phyloP scores from a whole-genome alignment of 768 basidiomycete species.

The Termitomyces sp. region DNA sequence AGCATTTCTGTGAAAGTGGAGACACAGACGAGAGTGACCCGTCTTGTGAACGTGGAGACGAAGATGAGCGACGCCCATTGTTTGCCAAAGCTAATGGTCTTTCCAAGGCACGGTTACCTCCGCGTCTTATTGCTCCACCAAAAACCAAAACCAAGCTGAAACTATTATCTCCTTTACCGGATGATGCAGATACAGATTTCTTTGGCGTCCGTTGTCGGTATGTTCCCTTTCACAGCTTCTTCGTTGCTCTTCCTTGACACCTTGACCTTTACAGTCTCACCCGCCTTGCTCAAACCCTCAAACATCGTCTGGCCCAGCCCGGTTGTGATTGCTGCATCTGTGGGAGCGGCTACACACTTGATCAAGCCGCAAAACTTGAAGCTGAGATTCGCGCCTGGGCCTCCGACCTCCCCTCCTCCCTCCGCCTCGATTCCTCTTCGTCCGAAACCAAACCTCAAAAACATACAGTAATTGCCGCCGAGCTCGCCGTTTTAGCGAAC shows the following conservation, averaged over 20 bases:
- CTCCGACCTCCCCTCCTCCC: constrained; percentile 41
- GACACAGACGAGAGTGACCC: background rate
- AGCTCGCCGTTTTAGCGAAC: constrained; percentile 56
- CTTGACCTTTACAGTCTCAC: constrained; percentile 38
- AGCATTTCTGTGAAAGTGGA: background rate
- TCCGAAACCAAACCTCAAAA: constrained; percentile 38
- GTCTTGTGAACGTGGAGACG: background rate
- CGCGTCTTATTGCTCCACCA: background rate
- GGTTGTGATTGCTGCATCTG: constrained; percentile 19
- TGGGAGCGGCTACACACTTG: constrained; percentile 46
- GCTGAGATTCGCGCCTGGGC: constrained; percentile 51
- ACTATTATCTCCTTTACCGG: background rate
- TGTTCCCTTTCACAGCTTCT: constrained; percentile 15
- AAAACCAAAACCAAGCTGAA: constrained; percentile 4
- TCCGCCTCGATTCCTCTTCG: constrained; percentile 22
- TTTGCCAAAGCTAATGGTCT: background rate
- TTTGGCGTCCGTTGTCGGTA: constrained; percentile 60
- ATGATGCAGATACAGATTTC: constrained; percentile 20
- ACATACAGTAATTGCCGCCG: constrained; percentile 32
- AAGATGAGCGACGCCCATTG: background rate
- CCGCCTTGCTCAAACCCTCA: constrained; percentile 56
- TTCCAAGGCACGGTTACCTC: background rate
- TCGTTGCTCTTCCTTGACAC: constrained; percentile 1
- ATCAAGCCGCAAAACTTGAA: constrained; percentile 56
- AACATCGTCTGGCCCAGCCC: constrained; percentile 39